Evolutionary conservation across 495 filamentous ascomycete genomes (phyloP).

Genomic region (Penicillium arizonense): DNA sequence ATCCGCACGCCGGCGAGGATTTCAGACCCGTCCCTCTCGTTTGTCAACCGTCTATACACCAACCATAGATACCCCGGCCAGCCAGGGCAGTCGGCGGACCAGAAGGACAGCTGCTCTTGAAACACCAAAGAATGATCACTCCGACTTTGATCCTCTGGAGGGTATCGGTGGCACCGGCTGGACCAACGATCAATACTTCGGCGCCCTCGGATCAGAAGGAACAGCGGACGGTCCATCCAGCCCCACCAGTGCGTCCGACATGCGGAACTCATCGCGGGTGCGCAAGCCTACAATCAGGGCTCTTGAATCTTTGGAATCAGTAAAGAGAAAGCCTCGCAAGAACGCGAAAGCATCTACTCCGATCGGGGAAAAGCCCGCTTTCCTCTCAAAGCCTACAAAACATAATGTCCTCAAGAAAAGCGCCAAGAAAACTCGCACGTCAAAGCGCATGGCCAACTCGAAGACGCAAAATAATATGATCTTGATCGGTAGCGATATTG

Average conservation of each 20-base stretch:
- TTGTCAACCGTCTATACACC: constrained; percentile 26
- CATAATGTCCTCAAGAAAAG: constrained; percentile 5
- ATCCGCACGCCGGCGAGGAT: constrained; percentile 13
- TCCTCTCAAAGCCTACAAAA: not conserved
- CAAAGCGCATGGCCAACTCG: constrained; percentile 7
- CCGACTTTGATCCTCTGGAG: constrained; percentile 16
- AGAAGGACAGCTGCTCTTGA: constrained; percentile 14
- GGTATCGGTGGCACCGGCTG: constrained; percentile 10
- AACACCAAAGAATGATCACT: constrained; percentile 8
- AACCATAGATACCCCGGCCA: constrained; percentile 13
- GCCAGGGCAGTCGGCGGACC: constrained; percentile 14
- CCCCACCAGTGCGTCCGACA: constrained; percentile 30
- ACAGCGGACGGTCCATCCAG: constrained; percentile 23
- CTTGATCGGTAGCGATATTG: constrained; percentile 6
- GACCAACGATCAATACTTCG: constrained; percentile 18
- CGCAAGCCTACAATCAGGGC: constrained; percentile 42
- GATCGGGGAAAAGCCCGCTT: constrained; percentile 5
- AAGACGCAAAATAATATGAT: not conserved
- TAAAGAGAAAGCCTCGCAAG: constrained; percentile 18
- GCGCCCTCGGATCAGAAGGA: constrained; percentile 26
- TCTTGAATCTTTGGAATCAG: constrained; percentile 35
- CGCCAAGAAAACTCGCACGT: constrained; percentile 1
- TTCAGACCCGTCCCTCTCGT: constrained; percentile 24
- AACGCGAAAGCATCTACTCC: constrained; percentile 6
- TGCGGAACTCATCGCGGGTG: constrained; percentile 31